These are phyloP conservation scores for Trypanosoma platydactyli DNA, from an alignment of 208 protist species.

Conservation along the genomic window DNA sequence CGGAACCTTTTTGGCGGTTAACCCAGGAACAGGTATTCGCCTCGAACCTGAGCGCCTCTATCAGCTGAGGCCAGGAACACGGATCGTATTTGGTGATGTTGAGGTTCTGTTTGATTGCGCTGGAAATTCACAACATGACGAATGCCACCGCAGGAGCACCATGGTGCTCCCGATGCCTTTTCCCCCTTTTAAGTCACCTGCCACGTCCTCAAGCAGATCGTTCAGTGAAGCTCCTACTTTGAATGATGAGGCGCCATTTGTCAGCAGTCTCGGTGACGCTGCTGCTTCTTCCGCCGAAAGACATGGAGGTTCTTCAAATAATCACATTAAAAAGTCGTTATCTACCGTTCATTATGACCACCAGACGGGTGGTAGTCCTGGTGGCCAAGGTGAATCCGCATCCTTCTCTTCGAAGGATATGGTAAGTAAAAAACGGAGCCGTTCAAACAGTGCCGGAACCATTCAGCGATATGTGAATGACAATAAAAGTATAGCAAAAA, in stretches of 20 bases:
- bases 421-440: conserved; percentile 10
- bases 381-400: background rate
- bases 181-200: background rate
- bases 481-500: background rate
- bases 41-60: conserved; percentile 78
- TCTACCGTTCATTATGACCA: background rate
- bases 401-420: conserved; percentile 3
- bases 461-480: background rate
- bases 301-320: background rate
- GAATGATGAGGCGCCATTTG: background rate
- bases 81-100: conserved; percentile 83
- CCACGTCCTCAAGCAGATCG: background rate
- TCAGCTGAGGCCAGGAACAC: conserved; percentile 60
- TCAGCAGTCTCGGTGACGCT: conserved; percentile 20
- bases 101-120: conserved; percentile 32
- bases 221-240: background rate
- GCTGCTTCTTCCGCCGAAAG: conserved; percentile 1
- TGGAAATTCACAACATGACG: conserved; percentile 28
- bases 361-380: background rate
- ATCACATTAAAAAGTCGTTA: background rate
- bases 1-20: conserved; percentile 70
- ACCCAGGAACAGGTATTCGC: conserved; percentile 49
- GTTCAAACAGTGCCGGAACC: background rate
- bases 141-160: background rate
- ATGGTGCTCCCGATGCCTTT: background rate